Base-by-base conservation (phyloP, 768 basidiomycete species). In the Candolleomyces aberdarensis region DNA sequence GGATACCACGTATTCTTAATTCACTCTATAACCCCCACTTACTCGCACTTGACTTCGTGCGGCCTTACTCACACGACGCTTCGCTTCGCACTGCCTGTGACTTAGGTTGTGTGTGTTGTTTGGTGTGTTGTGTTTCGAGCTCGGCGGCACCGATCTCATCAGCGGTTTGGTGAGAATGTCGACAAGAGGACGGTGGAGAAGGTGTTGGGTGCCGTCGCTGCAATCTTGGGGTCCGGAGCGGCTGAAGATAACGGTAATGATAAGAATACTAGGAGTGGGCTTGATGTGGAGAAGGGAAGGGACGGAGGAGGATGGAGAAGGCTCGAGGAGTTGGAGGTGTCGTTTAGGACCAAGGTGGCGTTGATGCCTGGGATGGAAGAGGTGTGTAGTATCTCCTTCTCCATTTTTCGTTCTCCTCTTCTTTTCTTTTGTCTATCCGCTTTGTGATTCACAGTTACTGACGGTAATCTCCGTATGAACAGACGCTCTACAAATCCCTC, bases 121-220 rank as follows among this genome's bases (percentile, higher is more conserved):
- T n/a, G n/a, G n/a, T n/a, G n/a, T n/a, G n/a, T n/a, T n/a, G n/a
- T n/a, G n/a, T n/a, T n/a, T n/a, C n/a, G n/a, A n/a, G n/a, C n/a
- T n/a, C n/a, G n/a, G n/a, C n/a, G n/a, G n/a, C n/a, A n/a, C n/a
- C n/a, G n/a, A n/a, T n/a, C n/a, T n/a, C n/a, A n/a, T n/a, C n/a
- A n/a, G 4, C 64, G 68, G 7, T 82, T 83, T 61, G 70, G 74
- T 1, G 67, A 71, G 20, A 66, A 67, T 29, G 77, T 82, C 15
- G 82, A 83, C 63, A 69, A 71, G 59, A 70, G 82, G 46, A 77
- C 80, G 14, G 72, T 80, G 32, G 81, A 79, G 58, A 82, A 82
- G 62, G 72, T 80, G 7, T 58, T 83, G 40, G 74, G 74, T n/a
- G 78, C 80, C 4, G 75, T 72, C 2, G 77, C 76, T 40, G 72